These are phyloP conservation scores for Boletus tomentosulus DNA, from an alignment of 768 basidiomycete species.

Conservation along the genomic window DNA sequence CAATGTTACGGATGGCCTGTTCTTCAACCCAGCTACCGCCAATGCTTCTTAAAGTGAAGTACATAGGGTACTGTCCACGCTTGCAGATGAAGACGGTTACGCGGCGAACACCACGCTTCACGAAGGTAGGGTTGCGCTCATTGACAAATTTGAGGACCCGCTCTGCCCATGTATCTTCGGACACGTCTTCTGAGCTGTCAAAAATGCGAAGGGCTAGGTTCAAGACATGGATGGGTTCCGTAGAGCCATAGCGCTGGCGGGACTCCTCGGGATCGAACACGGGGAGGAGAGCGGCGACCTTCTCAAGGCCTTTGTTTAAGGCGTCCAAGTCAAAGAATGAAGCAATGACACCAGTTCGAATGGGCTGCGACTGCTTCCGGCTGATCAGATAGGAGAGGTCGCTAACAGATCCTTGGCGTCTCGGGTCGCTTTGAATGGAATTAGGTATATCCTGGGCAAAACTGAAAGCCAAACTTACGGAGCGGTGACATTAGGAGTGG, in stretches of 20 bases:
- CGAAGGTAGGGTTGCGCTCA: constrained; percentile 55
- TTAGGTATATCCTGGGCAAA: constrained; percentile 1
- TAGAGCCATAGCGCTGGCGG: constrained; percentile 67
- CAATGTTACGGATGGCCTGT: constrained; percentile 95
- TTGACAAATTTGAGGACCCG: constrained; percentile 71
- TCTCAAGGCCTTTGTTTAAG: constrained; percentile 68
- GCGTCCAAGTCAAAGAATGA: constrained; percentile 77
- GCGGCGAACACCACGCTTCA: constrained; percentile 81
- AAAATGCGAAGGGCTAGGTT: constrained; percentile 92
- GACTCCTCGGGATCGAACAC: constrained; percentile 69
- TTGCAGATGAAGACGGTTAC: constrained; percentile 91
- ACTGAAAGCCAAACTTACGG: constrained; percentile 19
- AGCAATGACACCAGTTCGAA: constrained; percentile 87
- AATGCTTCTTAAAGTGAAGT: constrained; percentile 82
- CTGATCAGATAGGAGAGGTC: constrained; percentile 92
- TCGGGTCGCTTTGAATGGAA: constrained; percentile 44
- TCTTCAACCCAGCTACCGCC: constrained; percentile 86
- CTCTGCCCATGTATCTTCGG: constrained; percentile 73
- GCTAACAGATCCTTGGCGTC: constrained; percentile 88
- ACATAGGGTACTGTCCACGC: constrained; percentile 86
- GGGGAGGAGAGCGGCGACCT: constrained; percentile 70
- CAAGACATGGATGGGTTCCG: constrained; percentile 86
- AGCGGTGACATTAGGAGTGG: constrained; percentile 63
- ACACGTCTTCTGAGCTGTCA: constrained; percentile 70
- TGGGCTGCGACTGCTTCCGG: constrained; percentile 81